Evolutionary conservation across 148 eudicot genomes (phyloP).

Genomic region (Vaccinium corymbosum): DNA sequence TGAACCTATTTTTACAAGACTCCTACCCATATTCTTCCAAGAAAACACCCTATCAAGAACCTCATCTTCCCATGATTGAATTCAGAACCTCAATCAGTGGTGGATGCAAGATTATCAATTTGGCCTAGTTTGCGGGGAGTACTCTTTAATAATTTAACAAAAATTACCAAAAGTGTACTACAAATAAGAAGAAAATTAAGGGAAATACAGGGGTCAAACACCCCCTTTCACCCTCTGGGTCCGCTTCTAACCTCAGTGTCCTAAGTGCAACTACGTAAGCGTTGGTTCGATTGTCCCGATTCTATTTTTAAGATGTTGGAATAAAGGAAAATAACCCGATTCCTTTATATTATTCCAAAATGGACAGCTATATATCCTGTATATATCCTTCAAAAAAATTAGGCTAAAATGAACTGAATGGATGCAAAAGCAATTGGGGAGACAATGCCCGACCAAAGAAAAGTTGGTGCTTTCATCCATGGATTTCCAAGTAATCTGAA

Average conservation of each 20-base stretch:
- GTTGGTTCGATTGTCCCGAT: too few species aligned
- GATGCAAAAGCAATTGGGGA: neutral
- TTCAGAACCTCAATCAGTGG: neutral
- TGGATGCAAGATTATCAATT: too few species aligned
- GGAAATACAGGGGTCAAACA: too few species aligned
- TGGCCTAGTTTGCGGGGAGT: too few species aligned
- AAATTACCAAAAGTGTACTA: too few species aligned
- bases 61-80: neutral
- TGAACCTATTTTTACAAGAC: too few species aligned
- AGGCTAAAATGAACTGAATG: neutral
- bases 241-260: neutral
- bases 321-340: neutral
- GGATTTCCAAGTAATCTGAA: slow-evolving; percentile 12
- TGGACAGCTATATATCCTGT: neutral
- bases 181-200: too few species aligned
- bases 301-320: neutral
- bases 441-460: neutral
- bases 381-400: neutral
- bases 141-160: too few species aligned
- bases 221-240: too few species aligned
- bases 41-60: too few species aligned
- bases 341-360: neutral
- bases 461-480: slow-evolving; percentile 11
- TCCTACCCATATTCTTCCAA: too few species aligned
- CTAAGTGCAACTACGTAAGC: too few species aligned